A percentile compares a stretch with the other conserved stretches of the same genome.
Conservation (phyloP, 192 early-diverging fungal genomes). For the Coemansia javaensis region DNA sequence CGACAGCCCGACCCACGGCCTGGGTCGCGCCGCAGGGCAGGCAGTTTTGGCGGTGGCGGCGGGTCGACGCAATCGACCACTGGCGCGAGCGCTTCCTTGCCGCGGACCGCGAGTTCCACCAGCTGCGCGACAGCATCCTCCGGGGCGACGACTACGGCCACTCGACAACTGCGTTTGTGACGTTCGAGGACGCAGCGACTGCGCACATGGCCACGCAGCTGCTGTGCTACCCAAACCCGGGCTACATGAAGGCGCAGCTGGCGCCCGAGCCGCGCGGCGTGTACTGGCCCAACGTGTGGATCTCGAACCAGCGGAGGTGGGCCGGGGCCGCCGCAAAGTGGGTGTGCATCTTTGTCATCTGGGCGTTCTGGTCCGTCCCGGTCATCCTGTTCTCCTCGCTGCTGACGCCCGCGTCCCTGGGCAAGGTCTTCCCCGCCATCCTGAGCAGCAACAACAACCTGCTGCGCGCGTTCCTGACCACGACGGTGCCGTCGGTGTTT, state of each 20-base stretch:
- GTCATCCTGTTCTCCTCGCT: conserved; percentile 65
- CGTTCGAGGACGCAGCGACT: conserved; percentile 65
- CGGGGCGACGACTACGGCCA: conserved; percentile 12
- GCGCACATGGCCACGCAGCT: conserved; percentile 68
- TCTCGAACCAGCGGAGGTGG: conserved; percentile 54
- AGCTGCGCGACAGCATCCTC: conserved; percentile 29
- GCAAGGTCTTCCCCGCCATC: conserved; percentile 58
- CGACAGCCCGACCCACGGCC: conserved; percentile 10
- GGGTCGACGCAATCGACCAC: conserved; percentile 65
- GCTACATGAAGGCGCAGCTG: conserved; percentile 55
- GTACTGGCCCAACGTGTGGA: conserved; percentile 68
- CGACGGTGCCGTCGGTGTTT: conserved; percentile 69
- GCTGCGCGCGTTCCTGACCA: conserved; percentile 58
- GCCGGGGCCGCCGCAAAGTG: conserved; percentile 54
- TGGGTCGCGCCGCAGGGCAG: conserved; percentile 33
- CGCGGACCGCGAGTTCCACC: conserved; percentile 52
- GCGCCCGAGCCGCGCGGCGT: conserved; percentile 77
- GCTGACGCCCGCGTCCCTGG: conserved; percentile 57
- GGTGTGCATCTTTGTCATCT: conserved; percentile 57
- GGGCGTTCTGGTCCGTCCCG: conserved; percentile 73
- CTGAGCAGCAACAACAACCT: conserved; percentile 51
- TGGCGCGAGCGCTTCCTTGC: conserved; percentile 54
- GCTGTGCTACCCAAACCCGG: conserved; percentile 61
- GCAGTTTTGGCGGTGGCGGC: conserved; percentile 52
- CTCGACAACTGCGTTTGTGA: conserved; percentile 72